Evolutionary conservation across 2,329 filamentous ascomycete species (phyloP), one percentile per base, ranked within the genome.

Genomic region (Aspergillus neoniger): DNA sequence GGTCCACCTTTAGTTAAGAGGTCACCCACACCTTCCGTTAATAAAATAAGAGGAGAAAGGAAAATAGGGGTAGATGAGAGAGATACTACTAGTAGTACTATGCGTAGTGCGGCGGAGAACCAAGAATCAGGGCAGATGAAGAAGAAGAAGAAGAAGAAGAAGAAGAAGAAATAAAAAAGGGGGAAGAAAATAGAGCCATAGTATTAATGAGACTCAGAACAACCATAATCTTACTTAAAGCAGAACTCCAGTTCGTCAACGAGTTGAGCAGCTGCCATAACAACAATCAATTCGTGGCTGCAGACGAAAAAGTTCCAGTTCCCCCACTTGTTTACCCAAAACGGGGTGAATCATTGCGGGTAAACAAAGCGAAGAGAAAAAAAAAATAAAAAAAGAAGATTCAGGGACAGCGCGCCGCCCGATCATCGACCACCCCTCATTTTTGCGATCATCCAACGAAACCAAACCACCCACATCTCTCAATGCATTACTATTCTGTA

Each of bases 301-400:
- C 47, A 50, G 47, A 50, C 47, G 23, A 50, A 28, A 36, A 36
- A 36, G 32, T 36, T 36, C 32, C 32, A 36, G 32, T 30, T 30
- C 32, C 39, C 44, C 30, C 49, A 23, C 48, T 43, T 41, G 58
- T 30, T 60, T 57, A 53, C 58, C 58, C 49, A 60, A 60, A 59
- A 52, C 58, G 58, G 58, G 51, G 50, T 44, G 10, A 56, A 59
- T 56, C 59, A 57, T 59, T 59, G 44, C 58, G 55, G 55, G 61
- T 63, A 61, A 63, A 63, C 61, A 63, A 63, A 62, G 56, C 60
- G 30, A 59, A 44, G 32, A 14, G 23, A 36, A 14, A 32, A 30
- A 53, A 61, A 58, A 62, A 10, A 12, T 17, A 49, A 61, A 58
- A 62, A 10, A 63, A 60, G 57, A 55, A 55, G 36, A 55, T 38